phyloP scores from a whole-genome alignment of 2,329 filamentous ascomycete genomes.

The Alternaria ventricosa region DNA sequence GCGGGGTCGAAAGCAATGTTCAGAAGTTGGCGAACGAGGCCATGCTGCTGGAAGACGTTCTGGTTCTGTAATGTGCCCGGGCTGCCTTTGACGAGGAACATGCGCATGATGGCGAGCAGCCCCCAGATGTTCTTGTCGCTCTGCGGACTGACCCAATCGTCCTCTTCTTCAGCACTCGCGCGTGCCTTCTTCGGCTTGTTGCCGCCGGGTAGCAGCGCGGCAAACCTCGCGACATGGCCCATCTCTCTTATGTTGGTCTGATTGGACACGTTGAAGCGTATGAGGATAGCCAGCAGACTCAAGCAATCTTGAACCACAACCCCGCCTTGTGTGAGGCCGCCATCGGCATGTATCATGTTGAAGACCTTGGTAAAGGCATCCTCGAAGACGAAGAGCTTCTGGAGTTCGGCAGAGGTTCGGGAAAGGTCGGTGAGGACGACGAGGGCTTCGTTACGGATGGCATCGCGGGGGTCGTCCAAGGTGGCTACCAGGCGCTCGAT shows the following conservation, averaged over 20 bases:
- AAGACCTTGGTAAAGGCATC: constrained; percentile 91
- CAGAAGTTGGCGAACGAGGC: constrained; percentile 78
- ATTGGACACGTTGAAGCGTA: constrained; percentile 87
- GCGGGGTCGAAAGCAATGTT: constrained; percentile 79
- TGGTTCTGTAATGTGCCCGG: constrained; percentile 84
- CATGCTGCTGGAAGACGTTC: constrained; percentile 81
- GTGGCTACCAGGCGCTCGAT: constrained; percentile 84
- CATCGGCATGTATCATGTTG: constrained; percentile 79
- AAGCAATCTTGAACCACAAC: constrained; percentile 92
- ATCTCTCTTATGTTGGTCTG: constrained; percentile 94
- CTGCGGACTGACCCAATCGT: constrained; percentile 77
- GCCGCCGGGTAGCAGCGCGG: constrained; percentile 69
- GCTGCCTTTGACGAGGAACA: constrained; percentile 85
- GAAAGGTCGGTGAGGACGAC: constrained; percentile 88
- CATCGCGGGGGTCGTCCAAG: constrained; percentile 85
- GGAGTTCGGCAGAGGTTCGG: constrained; percentile 82
- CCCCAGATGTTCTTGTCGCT: constrained; percentile 92
- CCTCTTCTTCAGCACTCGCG: constrained; percentile 64
- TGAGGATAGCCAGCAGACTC: constrained; percentile 85
- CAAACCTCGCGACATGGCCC: constrained; percentile 76
- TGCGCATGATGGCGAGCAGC: constrained; percentile 80
- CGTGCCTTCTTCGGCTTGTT: constrained; percentile 62
- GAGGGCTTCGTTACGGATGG: constrained; percentile 82
- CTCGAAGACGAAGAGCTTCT: constrained; percentile 95
- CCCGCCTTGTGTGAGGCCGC: constrained; percentile 80